phyloP scores from a whole-genome alignment of 495 filamentous ascomycete genomes.

The Podospora didyma region DNA sequence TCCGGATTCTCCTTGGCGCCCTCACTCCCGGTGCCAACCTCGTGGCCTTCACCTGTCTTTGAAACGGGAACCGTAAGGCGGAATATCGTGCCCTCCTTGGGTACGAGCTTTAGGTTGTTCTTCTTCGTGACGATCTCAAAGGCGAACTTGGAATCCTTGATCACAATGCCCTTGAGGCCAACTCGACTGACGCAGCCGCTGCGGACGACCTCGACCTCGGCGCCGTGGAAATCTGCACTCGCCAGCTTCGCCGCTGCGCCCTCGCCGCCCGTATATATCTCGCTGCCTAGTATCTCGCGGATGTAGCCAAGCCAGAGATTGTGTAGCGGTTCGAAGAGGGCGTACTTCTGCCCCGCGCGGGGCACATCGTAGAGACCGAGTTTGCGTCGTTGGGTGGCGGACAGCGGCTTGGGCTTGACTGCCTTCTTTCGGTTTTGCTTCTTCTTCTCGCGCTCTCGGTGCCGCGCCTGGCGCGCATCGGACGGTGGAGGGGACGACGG shows the following conservation, averaged over 20 bases:
- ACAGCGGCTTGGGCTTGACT: conserved; percentile 71
- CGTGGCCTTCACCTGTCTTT: conserved; percentile 4
- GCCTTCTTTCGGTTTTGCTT: conserved; percentile 53
- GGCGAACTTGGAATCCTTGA: conserved; percentile 79
- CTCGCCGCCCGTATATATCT: conserved; percentile 40
- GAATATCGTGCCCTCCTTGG: conserved; percentile 88
- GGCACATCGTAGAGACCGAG: conserved; percentile 72
- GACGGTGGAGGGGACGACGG: conserved; percentile 61
- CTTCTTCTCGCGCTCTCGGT: conserved; percentile 49
- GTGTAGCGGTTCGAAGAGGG: conserved; percentile 71
- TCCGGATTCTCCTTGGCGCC: not conserved
- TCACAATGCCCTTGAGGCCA: conserved; percentile 78
- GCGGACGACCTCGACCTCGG: conserved; percentile 76
- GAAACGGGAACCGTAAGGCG: conserved; percentile 64
- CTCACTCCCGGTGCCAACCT: not conserved
- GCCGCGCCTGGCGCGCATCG: conserved; percentile 63
- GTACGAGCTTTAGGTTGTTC: conserved; percentile 67
- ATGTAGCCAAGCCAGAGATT: conserved; percentile 80
- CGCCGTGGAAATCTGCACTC: conserved; percentile 88
- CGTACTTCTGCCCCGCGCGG: conserved; percentile 62
- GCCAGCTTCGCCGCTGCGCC: conserved; percentile 60
- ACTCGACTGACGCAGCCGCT: conserved; percentile 77
- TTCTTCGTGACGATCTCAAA: conserved; percentile 77
- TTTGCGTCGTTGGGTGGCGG: conserved; percentile 71
- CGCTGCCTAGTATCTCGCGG: conserved; percentile 61